phyloP scores from a whole-genome alignment of 495 filamentous ascomycete species.

The Penicillium desertorum region DNA sequence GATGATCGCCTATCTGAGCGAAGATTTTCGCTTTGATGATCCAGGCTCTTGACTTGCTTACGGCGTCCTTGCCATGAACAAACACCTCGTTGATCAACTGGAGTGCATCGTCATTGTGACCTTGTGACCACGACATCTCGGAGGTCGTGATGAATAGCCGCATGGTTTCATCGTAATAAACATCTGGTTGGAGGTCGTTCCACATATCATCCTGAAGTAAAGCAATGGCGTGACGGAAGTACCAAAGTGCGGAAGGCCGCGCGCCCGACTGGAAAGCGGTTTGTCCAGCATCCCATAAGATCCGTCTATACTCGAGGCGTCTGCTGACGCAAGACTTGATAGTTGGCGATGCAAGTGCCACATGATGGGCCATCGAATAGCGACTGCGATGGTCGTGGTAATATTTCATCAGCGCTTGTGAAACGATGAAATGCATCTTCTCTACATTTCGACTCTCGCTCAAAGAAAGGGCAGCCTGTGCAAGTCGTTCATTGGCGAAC shows the following conservation, averaged over 20 bases:
- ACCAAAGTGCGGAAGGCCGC: conserved; percentile 72
- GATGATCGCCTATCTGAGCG: conserved; percentile 67
- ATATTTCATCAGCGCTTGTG: conserved; percentile 72
- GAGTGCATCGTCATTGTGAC: conserved; percentile 61
- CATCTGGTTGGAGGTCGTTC: conserved; percentile 67
- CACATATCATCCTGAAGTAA: conserved; percentile 78
- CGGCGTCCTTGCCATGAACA: conserved; percentile 58
- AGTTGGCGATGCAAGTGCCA: conserved; percentile 68
- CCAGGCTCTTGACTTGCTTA: conserved; percentile 77
- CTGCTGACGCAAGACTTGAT: conserved; percentile 62
- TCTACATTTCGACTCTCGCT: conserved; percentile 63
- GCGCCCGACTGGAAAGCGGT: conserved; percentile 77
- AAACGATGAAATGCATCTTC: conserved; percentile 87
- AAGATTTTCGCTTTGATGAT: conserved; percentile 75
- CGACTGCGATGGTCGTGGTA: conserved; percentile 56
- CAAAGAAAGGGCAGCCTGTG: conserved; percentile 69
- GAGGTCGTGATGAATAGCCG: conserved; percentile 70
- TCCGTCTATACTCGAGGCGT: conserved; percentile 64
- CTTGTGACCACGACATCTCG: conserved; percentile 79
- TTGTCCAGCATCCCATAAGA: conserved; percentile 74
- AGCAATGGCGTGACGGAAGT: conserved; percentile 70
- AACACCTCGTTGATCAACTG: conserved; percentile 64
- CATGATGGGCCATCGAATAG: conserved; percentile 73
- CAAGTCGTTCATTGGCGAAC: conserved; percentile 81
- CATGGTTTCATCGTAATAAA: conserved; percentile 81